Evolutionary conservation across 2,329 filamentous ascomycete species (phyloP), one percentile per base, ranked within the genome.

Genomic region (Aspergillus pseudonomiae): DNA sequence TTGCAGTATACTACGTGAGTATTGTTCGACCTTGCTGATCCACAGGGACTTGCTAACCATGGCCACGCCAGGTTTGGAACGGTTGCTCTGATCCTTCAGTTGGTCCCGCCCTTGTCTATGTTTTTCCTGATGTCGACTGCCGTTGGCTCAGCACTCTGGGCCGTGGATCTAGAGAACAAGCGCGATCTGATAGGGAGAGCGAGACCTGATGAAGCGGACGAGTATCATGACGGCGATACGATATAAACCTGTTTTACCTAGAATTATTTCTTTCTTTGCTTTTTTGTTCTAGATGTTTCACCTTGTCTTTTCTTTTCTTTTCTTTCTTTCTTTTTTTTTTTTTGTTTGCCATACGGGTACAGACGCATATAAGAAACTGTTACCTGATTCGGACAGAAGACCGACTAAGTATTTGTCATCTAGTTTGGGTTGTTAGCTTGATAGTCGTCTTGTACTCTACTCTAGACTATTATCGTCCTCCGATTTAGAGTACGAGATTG

Each of bases 41-140:
- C 53, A 41, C 34, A 16, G 6, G 26, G 24, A 41, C 30, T 53
- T 32, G 59, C 55, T 61, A 65, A 61, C 62, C 43, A 43, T 57
- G 50, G 41, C 12, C 41, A 28, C 16, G 10, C 19, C 63, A 87
- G 85, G 73, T 97, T 98, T 73, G 95, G 95, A 19, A 92, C 91
- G 0, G 84, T 95, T 4, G 92, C 93, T 57, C 87, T 97, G 81
- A 77, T 93, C 7, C 79, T 98, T 32, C 92, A 97, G 79, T 85
- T 98, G n/a, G 84, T 97, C 10, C 95, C 95, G 1, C 85, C 94
- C 14, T 79, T 97, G 56, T 96, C 91, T n/a, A 96, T 99, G 84
- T 89, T 98, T 74, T 97, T 98, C 76, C 84, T 98, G 45, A 80
- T 99, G 68, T 97, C 94, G 0, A 93, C 91, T 3, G 91, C 94